Evolutionary conservation across 352 stramenopile genomes (phyloP).

Genomic region (Achlya hypogyna): DNA sequence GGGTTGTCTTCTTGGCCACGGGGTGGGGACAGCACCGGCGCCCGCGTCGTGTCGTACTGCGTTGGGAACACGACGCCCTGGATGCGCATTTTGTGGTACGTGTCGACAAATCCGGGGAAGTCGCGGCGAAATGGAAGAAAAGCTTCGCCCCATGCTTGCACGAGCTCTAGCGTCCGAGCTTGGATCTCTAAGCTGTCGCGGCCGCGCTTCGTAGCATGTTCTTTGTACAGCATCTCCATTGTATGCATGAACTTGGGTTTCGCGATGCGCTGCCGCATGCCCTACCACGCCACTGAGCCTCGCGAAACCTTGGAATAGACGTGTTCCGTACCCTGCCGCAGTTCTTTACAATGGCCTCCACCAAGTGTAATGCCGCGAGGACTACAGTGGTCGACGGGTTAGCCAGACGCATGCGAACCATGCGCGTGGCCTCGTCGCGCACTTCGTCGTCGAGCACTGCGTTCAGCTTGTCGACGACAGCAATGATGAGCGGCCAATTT

Average conservation of each 20-base stretch:
- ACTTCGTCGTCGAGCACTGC: conserved; percentile 52
- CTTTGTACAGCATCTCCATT: conserved; percentile 62
- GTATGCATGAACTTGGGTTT: conserved; percentile 60
- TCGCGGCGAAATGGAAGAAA: conserved; percentile 58
- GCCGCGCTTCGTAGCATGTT: conserved; percentile 60
- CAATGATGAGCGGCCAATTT: conserved; percentile 64
- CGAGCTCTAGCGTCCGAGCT: conserved; percentile 54
- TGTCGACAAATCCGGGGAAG: conserved; percentile 70
- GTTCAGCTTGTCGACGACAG: conserved; percentile 64
- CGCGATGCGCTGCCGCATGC: conserved; percentile 55
- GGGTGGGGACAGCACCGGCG: conserved; percentile 38
- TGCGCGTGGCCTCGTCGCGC: conserved; percentile 71
- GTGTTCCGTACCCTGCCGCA: conserved; percentile 33
- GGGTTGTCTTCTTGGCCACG: not conserved
- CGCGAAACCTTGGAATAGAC: not conserved
- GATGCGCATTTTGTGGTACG: conserved; percentile 78
- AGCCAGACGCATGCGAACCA: conserved; percentile 50
- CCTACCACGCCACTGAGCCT: not conserved
- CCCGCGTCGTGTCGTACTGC: conserved; percentile 62
- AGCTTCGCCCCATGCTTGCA: conserved; percentile 74
- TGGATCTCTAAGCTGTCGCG: conserved; percentile 67
- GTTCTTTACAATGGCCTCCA: conserved; percentile 70
- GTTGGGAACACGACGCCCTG: conserved; percentile 67
- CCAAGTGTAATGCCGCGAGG: conserved; percentile 52
- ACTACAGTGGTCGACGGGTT: conserved; percentile 56